Evolutionary conservation across 805 yeast species (phyloP), one percentile per base, ranked within the genome.

Genomic region (Clavispora phyllophila): DNA sequence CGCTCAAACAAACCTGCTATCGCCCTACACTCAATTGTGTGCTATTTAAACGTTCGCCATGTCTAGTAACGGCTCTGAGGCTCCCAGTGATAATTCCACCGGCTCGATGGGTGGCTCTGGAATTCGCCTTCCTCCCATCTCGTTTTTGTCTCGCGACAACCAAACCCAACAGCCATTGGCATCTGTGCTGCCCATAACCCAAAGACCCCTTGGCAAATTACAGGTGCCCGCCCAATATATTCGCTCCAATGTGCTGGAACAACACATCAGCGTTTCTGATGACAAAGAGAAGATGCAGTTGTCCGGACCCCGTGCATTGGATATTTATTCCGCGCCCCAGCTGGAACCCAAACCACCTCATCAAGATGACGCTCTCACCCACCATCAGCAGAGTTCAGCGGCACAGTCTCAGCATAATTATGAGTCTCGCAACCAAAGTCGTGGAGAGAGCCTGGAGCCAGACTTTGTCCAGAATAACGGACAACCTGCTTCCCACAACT

Each of bases 81-180:
- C 14, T 18, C 9, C 36, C 22, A 24, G 33, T 4, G 31, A 17
- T 3, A 29, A 15, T 9, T 10, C 10, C 3, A 10, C 10, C 13
- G 20, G 33, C 7, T 9, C 13, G 13, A 10, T 17, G n/a, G 40
- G 39, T 14, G 44, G 46, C 17, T 39, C 40, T 12, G 54, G 54
- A 10, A 53, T 57, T 26, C 46, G 57, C 31, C 53, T 57, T 31
- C 62, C 62, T 18, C 60, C 62, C 10, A 63, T 64, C 12, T 56
- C 64, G 19, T 62, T 62, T 39, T 47, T 63, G 37, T 57, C 65
- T 4, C 49, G 50, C 13, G 37, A 36, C 27, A 46, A 41, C 14
- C 29, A 38, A 6, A 20, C 25, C 9, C 26, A 45, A 9, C 35
- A 36, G n/a, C 42, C 25, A 12, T 25, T 36, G 22, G 29, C 49